These are phyloP conservation scores for Penicillium sclerotiorum DNA, from an alignment of 2,329 filamentous ascomycete genomes.

Conservation along the genomic window DNA sequence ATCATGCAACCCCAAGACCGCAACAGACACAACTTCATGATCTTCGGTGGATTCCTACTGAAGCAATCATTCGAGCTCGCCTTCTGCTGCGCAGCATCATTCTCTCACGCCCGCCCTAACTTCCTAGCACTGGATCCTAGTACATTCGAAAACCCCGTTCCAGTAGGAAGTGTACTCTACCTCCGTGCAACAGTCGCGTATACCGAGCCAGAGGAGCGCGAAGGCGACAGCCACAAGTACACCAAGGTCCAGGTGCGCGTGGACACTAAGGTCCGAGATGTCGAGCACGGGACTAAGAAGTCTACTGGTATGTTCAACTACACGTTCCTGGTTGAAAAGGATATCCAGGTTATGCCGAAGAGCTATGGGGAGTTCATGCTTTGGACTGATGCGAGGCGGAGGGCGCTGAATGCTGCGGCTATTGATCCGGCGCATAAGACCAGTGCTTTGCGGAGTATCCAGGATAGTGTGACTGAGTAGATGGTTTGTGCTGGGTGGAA, in stretches of 20 bases:
- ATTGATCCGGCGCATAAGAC: slow-evolving; percentile 40
- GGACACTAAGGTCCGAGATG: slow-evolving; percentile 70
- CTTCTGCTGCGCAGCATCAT: slow-evolving; percentile 73
- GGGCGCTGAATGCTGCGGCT: slow-evolving; percentile 56
- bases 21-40: slow-evolving; percentile 74
- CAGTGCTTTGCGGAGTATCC: slow-evolving; percentile 36
- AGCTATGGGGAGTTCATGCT: slow-evolving; percentile 67
- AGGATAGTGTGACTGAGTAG: slow-evolving; percentile 45
- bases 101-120: slow-evolving; percentile 68
- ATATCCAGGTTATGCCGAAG: slow-evolving; percentile 67
- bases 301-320: slow-evolving; percentile 77
- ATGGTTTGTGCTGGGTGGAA: not conserved
- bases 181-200: slow-evolving; percentile 72
- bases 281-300: slow-evolving; percentile 69
- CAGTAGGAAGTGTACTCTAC: slow-evolving; percentile 73
- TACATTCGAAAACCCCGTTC: slow-evolving; percentile 74
- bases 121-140: slow-evolving; percentile 74
- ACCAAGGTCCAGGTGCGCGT: slow-evolving; percentile 71
- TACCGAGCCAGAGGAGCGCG: slow-evolving; percentile 62
- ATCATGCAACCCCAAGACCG: slow-evolving; percentile 77
- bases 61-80: slow-evolving; percentile 76
- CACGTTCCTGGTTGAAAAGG: slow-evolving; percentile 67
- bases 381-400: slow-evolving; percentile 62
- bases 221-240: slow-evolving; percentile 52
- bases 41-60: slow-evolving; percentile 74